Evolutionary conservation across 1,284 basidiomycete species (phyloP).

Genomic region (Thecaphora frezii): DNA sequence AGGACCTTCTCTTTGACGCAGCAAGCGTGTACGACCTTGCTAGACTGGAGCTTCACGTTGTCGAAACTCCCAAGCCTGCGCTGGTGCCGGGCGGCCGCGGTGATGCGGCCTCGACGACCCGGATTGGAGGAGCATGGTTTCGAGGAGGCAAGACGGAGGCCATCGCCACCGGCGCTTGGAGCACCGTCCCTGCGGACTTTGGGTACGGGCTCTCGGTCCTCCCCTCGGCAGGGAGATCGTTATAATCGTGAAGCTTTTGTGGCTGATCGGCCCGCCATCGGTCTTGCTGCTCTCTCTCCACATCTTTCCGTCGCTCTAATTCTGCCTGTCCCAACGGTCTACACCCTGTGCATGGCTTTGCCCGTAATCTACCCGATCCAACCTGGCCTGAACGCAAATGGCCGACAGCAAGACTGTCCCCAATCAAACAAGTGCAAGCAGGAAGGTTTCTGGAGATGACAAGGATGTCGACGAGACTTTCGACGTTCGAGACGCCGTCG

Average conservation of each 20-base stretch:
- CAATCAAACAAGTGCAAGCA: too few species aligned
- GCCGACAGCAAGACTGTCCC: too few species aligned
- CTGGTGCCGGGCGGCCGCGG: background rate
- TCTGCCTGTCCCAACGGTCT: too few species aligned
- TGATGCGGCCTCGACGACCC: background rate
- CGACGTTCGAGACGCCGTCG: slow-evolving; percentile 10
- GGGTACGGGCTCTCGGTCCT: slow-evolving; percentile 3
- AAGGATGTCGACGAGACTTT: background rate
- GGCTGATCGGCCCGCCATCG: too few species aligned
- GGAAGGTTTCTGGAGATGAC: background rate
- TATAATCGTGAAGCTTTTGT: too few species aligned
- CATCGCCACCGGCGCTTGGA: slow-evolving; percentile 43
- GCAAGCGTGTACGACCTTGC: slow-evolving; percentile 49
- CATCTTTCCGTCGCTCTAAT: too few species aligned
- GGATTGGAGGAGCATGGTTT: slow-evolving; percentile 31
- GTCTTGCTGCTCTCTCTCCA: too few species aligned
- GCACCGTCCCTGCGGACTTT: slow-evolving; percentile 10
- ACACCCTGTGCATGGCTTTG: too few species aligned
- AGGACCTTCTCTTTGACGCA: slow-evolving; percentile 53
- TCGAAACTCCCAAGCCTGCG: slow-evolving; percentile 19
- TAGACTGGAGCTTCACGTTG: slow-evolving; percentile 40
- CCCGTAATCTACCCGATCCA: too few species aligned
- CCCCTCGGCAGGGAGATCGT: too few species aligned
- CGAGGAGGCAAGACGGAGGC: slow-evolving; percentile 35
- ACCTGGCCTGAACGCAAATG: too few species aligned